Conservation (phyloP, 2,329 filamentous ascomycete genomes). For the Akanthomyces lecanii region DNA sequence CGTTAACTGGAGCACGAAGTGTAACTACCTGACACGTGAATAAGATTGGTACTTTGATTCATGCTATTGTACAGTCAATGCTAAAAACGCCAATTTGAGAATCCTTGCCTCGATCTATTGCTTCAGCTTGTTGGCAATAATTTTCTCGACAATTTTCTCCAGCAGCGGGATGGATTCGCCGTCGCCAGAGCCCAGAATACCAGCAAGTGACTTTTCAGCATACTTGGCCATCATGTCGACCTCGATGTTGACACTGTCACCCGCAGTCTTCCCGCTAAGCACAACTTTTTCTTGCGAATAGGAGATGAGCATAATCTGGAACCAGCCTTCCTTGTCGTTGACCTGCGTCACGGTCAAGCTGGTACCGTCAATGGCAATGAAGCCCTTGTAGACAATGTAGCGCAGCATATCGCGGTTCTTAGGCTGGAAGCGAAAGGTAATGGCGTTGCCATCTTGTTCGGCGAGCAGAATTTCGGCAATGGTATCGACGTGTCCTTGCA, state of each 20-base stretch:
- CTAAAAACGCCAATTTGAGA: neutral
- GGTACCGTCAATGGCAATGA: conserved; percentile 88
- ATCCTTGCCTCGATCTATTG: neutral
- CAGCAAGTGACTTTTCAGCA: conserved; percentile 82
- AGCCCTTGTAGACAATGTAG: conserved; percentile 96
- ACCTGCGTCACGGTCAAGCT: conserved; percentile 90
- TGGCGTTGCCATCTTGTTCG: conserved; percentile 79
- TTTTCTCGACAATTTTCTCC: conserved; percentile 67
- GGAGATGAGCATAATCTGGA: conserved; percentile 95
- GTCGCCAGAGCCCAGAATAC: conserved; percentile 55
- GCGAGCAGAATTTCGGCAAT: conserved; percentile 70
- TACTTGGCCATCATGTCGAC: conserved; percentile 87
- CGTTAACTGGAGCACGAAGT: too few species aligned
- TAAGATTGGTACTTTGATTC: neutral
- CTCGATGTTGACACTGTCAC: conserved; percentile 85
- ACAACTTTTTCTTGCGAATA: conserved; percentile 95
- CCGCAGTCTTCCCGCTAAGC: conserved; percentile 69
- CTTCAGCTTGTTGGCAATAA: conserved; percentile 62
- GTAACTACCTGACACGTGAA: neutral
- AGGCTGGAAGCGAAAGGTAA: conserved; percentile 80
- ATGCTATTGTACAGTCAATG: neutral
- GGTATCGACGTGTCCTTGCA: conserved; percentile 96
- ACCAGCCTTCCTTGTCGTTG: conserved; percentile 73
- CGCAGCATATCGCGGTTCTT: conserved; percentile 64
- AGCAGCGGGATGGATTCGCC: conserved; percentile 53